A percentile compares a stretch with the other conserved stretches of the same genome.
Evolutionary conservation across 208 protist genomes (phyloP).

Genomic region (Leishmania amazonensis): DNA sequence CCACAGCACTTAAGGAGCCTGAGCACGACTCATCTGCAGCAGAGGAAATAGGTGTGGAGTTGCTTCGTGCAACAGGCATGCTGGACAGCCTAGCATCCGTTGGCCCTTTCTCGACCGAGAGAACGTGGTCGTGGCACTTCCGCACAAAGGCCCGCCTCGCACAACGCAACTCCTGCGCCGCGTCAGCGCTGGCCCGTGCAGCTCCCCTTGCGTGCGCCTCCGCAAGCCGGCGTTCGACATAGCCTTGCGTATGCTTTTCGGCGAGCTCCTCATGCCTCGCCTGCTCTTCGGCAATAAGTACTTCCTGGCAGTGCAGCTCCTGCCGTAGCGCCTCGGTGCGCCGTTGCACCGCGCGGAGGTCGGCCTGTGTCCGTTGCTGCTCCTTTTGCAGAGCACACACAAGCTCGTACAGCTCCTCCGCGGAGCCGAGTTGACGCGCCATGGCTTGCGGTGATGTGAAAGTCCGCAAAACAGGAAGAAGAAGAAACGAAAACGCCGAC

Average conservation of each 20-base stretch:
- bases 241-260: background rate
- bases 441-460: background rate
- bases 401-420: slow-evolving; percentile 37
- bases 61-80: background rate
- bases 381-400: slow-evolving; percentile 30
- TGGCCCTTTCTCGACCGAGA: background rate
- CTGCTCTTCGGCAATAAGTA: slow-evolving; percentile 11
- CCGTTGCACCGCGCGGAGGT: slow-evolving; percentile 20
- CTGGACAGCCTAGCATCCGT: background rate
- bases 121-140: background rate
- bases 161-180: background rate
- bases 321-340: slow-evolving; percentile 13
- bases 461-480: background rate
- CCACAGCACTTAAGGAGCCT: background rate
- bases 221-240: background rate
- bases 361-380: slow-evolving; percentile 18
- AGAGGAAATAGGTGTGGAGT: background rate
- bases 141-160: background rate
- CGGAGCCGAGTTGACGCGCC: slow-evolving; percentile 2
- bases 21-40: background rate
- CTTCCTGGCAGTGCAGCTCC: slow-evolving; percentile 7
- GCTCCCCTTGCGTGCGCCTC: slow-evolving; percentile 13
- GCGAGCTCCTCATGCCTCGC: background rate
- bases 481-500: background rate
- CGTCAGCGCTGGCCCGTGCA: slow-evolving; percentile 1